Base-by-base conservation (phyloP, 345 rosid species). In the Eucalyptus cloeziana region DNA sequence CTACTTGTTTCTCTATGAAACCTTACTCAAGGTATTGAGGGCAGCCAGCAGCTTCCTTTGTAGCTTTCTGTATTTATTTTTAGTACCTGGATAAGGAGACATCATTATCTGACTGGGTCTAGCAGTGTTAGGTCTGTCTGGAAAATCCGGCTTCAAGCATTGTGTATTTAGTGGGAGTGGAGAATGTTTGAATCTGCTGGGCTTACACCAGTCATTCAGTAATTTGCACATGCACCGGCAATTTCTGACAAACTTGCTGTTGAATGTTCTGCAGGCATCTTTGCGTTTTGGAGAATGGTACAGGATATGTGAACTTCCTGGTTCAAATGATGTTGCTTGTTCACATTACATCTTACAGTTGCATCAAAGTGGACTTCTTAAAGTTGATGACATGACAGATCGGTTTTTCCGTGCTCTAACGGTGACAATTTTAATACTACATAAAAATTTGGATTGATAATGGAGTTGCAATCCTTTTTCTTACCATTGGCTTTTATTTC, bases 381-480 rank as follows among this genome's bases (percentile, higher is more conserved):
- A 96, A 90, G 99, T 98, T 87, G 99, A 97, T 92, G 98, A 96
- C 86, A 93, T 94, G 91, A 95, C 97, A 24, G 96, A 97, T 86
- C 95, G 97, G 62, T 95, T 98, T 93, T 94, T 97, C 94, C 95
- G 96, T 76, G 91, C 91, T 49, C 96, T 98, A 54, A 95, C 91
- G 93, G 99, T 98, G 89, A 89, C 45, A 22, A 83, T 44, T 87
- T 33, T 87, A 22, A 79, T 52, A 44, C 85, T 45, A 40, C 47
- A 16, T 27, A 43, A 54, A n/a, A 9, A 58, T 37, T 51, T 88
- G 27, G n/a, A 49, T 15, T 76, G 8, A 71, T 25, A n/a, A n/a
- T 33, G 6, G 64, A 71, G 12, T 47, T 37, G 60, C 13, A 31
- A 40, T 10, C 64, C 31, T 8, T 88, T 49, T 79, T 87, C 31